Evolutionary conservation across 768 basidiomycete species (phyloP).

Genomic region (Mycena metata): DNA sequence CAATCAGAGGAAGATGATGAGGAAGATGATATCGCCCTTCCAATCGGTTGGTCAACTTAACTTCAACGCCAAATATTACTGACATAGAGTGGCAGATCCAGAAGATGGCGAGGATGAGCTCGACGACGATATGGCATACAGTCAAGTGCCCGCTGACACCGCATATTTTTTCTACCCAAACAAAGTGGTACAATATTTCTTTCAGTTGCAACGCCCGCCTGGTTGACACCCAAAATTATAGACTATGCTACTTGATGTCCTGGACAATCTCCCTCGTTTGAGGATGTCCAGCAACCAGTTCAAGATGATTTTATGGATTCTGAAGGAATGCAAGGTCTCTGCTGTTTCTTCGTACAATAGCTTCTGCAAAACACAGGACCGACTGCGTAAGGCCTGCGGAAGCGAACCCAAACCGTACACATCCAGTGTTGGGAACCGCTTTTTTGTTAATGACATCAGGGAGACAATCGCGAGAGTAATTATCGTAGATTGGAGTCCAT

Average conservation of each 20-base stretch:
- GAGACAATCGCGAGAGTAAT: slow-evolving; percentile 28
- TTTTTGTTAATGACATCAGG: slow-evolving; percentile 40
- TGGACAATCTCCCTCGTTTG: slow-evolving; percentile 40
- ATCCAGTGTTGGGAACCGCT: slow-evolving; percentile 33
- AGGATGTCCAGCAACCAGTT: slow-evolving; percentile 37
- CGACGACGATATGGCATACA: background rate
- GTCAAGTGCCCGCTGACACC: background rate
- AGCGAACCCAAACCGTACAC: background rate
- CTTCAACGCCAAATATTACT: background rate
- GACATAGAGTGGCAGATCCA: background rate
- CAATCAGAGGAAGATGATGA: background rate
- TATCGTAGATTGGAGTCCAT: too few species aligned
- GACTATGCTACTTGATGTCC: slow-evolving; percentile 35
- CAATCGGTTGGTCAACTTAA: too few species aligned
- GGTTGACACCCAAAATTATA: background rate
- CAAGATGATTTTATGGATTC: slow-evolving; percentile 37
- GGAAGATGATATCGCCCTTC: background rate
- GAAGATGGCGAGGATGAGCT: background rate
- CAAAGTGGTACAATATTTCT: background rate
- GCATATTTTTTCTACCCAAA: background rate
- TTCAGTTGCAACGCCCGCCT: too few species aligned
- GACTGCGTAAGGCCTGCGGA: slow-evolving; percentile 5
- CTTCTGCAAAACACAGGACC: slow-evolving; percentile 18
- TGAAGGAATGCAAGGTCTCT: slow-evolving; percentile 23
- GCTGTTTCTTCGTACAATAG: slow-evolving; percentile 34